Evolutionary conservation across 441 rosid genomes (phyloP), one percentile per base, ranked within the genome.

Genomic region (Capsella rubella): DNA sequence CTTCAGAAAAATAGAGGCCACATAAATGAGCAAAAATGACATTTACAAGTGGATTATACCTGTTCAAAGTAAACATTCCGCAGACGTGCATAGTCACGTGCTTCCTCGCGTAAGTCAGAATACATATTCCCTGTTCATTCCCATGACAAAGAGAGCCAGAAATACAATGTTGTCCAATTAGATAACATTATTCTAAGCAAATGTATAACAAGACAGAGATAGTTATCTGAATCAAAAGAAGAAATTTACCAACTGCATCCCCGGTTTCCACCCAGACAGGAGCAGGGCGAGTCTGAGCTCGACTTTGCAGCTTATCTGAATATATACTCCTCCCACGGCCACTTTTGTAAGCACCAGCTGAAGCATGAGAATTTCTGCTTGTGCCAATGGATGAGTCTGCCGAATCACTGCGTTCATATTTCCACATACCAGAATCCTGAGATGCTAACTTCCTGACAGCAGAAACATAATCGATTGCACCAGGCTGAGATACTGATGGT

Each of bases 201-300:
- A 69, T 70, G 72, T 70, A 76, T 68, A 75, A 76, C 78, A 78
- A 45, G 57, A 71, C 80, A 68, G 21, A 75, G 13, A 45, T 64
- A 62, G 62, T 67, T 79, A 63, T 47, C 12, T 42, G n/a, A 12
- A 40, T 42, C 5, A 12, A 70, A 73, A 64, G 79, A 69, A 81
- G 81, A 82, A 6, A 84, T 54, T 79, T 95, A 95, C 98, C 98
- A 77, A 95, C 98, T 65, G 96, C 89, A 70, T 95, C 99, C 72
- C 99, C 98, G 35, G 99, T 95, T 82, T 95, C 98, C 77, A 95
- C 91, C 99, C 97, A 95, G 32, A 85, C 83, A 73, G 98, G 96
- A 80, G 99, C 76, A 65, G 88, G 58, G 63, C 90, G 92, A 81
- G 80, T 81, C 64, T 91, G 85, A 71, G 86, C 83, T 52, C 86